Evolutionary conservation across 441 rosid species (phyloP), one percentile per base, ranked within the genome.

Genomic region (Hura crepitans): DNA sequence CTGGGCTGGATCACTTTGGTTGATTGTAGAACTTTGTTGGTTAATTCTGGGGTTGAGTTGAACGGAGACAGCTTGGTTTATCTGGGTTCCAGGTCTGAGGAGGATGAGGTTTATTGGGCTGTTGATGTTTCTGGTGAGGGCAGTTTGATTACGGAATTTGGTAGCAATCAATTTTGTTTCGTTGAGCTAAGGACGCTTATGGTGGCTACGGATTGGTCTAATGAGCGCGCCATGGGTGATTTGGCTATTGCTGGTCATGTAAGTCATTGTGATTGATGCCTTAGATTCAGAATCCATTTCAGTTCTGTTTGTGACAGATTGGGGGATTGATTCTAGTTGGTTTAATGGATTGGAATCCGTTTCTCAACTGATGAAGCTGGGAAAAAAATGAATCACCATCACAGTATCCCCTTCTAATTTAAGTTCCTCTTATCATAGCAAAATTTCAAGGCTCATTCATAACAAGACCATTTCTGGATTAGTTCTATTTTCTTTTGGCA

Each of bases 221-320:
- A 90, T 79, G 79, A 82, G 50, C 74, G 60, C 30, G 86, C 85
- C 30, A 92, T 94, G 97, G 85, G 72, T 73, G 97, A 94, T 71
- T 84, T 94, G 81, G 92, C 97, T 72, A 84, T 94, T 78, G 99
- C 99, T 23, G 99, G 99, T 66, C 90, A 92, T 82, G 97, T 94
- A 78, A 84, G 97, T 80, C 20, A 5, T 18, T 62, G 28, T 66
- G 22, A 10, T 53, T 58, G 14, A 50, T 10, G 1, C 63, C 57
- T 61, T 30, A 6, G 0, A 28, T 17, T 50, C 42, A 37, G 14
- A 12, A 22, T 39, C 27, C n/a, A 23, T 47, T 30, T 28, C 5
- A 4, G 6, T 42, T 15, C 30, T n/a, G 25, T 6, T 13, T 20
- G 28, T 53, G 1, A 8, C 9, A 22, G 3, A 22, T 20, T 39